Conservation (phyloP, 163 green algal genomes). For the Chlorella variabilis region DNA sequence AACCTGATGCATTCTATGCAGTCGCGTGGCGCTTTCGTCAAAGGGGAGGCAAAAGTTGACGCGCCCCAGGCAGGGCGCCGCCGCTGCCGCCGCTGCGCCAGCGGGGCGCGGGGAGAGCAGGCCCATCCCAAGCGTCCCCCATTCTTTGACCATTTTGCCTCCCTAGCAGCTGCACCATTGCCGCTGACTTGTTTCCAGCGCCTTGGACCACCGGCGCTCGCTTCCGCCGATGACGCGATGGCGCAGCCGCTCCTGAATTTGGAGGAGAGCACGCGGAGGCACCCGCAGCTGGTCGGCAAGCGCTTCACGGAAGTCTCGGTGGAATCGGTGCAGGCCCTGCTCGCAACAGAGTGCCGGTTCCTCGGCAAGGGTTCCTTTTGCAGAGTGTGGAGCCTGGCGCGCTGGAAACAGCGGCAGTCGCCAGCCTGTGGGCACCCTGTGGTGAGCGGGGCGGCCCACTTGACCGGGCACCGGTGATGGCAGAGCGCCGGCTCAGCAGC, state of each 20-base stretch:
- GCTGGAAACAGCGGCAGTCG: background rate
- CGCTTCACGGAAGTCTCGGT: background rate
- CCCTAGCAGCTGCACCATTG: too few species aligned
- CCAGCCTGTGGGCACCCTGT: background rate
- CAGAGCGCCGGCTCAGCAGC: background rate
- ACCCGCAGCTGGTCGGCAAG: background rate
- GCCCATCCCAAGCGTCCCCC: too few species aligned
- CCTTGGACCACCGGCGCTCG: too few species aligned
- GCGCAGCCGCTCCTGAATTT: background rate
- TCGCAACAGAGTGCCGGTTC: background rate
- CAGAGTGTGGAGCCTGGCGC: background rate
- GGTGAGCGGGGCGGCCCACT: background rate
- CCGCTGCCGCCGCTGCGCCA: too few species aligned
- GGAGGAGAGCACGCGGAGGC: constrained; percentile 3
- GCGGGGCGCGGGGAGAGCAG: too few species aligned
- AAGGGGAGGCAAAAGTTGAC: too few species aligned
- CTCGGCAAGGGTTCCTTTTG: constrained; percentile 9
- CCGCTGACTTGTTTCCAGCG: too few species aligned
- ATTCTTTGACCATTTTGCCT: too few species aligned
- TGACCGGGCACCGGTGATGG: background rate
- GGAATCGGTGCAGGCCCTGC: background rate
- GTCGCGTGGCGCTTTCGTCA: too few species aligned
- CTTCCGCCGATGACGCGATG: background rate
- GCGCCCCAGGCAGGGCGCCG: too few species aligned
- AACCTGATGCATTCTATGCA: too few species aligned